A percentile compares a stretch with the other conserved stretches of the same genome.
Evolutionary conservation across 73 alveolate genomes (phyloP).

Genomic region (Diophrys appendiculata): DNA sequence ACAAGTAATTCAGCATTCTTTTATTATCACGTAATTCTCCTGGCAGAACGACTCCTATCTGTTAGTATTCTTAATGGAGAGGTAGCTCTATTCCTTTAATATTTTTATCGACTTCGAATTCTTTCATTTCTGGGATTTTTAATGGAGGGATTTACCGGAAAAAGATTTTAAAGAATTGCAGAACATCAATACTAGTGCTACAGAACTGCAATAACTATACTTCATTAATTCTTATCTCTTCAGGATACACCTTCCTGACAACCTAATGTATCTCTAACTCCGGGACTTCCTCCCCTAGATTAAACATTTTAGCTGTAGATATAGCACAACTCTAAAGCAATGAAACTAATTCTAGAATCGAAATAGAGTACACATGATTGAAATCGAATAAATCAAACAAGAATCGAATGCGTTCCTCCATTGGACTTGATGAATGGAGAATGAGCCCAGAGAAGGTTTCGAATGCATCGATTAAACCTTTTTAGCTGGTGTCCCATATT

Average conservation of each 20-base stretch:
- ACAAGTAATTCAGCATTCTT: not conserved
- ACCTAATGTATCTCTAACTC: not conserved
- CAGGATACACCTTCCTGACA: not conserved
- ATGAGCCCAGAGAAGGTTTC: not conserved
- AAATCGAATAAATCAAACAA: not conserved
- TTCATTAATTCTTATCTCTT: not conserved
- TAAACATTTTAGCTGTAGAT: not conserved
- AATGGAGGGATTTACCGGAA: not conserved
- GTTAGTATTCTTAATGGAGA: too few species aligned
- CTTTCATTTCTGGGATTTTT: not conserved
- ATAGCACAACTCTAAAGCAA: not conserved
- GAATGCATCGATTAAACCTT: not conserved
- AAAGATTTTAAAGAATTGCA: not conserved
- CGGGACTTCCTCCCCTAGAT: not conserved
- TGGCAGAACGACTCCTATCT: too few species aligned
- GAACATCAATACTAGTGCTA: not conserved
- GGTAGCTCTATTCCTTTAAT: too few species aligned
- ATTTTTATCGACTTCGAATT: too few species aligned
- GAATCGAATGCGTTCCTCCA: not conserved
- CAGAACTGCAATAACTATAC: not conserved
- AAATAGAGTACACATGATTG: not conserved
- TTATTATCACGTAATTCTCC: not conserved
- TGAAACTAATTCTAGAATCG: not conserved
- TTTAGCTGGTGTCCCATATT: not conserved
- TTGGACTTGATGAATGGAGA: not conserved